Evolutionary conservation across 116 monocot species (phyloP), one percentile per base, ranked within the genome.

Genomic region (Trichopus zeylanicus): DNA sequence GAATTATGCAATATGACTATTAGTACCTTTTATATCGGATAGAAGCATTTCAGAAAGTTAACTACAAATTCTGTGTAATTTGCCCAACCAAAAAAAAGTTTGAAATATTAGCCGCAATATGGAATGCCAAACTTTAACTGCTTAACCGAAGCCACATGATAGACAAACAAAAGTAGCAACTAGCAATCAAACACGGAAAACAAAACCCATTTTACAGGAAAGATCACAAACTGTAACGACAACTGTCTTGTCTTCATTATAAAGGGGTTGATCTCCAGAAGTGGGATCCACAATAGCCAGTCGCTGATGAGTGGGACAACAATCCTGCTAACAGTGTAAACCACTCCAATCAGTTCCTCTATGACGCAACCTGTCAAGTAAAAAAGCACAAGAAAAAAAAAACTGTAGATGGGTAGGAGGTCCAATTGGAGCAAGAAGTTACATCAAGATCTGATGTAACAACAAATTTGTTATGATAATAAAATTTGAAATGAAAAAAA

Each of bases 261-360:
- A 93, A 33, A 93, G 85, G 3, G 93, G 93, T 69, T 93, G 93
- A 69, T 93, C 89, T n/a, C 93, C 93, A 47, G 93, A 93, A 21
- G 93, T 57, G 32, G 93, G 93, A 61, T 93, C 93, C 18, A 93
- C 68, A 48, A 93, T 93, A 61, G 93, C 93, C 52, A 93, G 65
- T 20, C 93, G 66, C 35, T 93, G 93, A 66, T 93, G 93, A 51
- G 93, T 86, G 56, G 89, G 93, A 63, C 82, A 93, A 53, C 82
- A 89, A 32, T 89, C 85, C 51, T 82, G 33, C 27, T 70, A 70
- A 61, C 85, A 85, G 55, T 89, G 86, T 37, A 93, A 38, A 32
- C 93, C 89, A 52, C 93, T 93, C 93, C 93, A 93, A 61, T 89
- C 94, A 46, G 89, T 89, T 22, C 94, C 94, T 64, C 94, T 77